A percentile compares a stretch with the other conserved stretches of the same genome.
Conservation (phyloP, 148 eudicot species). For the Suaeda aralocaspica region DNA sequence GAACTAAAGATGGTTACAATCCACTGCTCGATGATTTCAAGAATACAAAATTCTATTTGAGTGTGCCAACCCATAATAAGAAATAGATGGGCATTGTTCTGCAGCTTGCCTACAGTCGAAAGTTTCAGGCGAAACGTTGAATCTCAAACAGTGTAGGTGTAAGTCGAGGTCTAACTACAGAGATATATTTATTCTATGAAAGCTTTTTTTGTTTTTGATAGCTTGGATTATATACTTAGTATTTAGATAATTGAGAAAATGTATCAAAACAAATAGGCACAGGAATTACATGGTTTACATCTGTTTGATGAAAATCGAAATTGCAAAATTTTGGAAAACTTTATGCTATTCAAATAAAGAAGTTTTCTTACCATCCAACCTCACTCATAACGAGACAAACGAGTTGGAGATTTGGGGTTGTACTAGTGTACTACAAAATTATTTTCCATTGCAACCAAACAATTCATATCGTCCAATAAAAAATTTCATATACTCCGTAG, state of each 20-base stretch:
- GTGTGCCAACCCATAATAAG: constrained; percentile 91
- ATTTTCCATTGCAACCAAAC: neutral
- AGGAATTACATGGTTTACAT: neutral
- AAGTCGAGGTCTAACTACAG: too few relatives aligned
- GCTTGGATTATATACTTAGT: neutral
- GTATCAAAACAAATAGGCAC: neutral
- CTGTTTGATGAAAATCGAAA: neutral
- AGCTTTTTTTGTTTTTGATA: too few relatives aligned
- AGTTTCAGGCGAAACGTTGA: neutral
- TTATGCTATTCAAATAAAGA: neutral
- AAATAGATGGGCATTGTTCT: constrained; percentile 36
- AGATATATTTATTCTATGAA: too few relatives aligned
- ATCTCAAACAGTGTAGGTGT: neutral
- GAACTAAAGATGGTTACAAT: constrained; percentile 96
- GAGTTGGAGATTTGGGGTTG: neutral
- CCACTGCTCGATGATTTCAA: constrained; percentile 96
- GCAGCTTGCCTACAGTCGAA: neutral
- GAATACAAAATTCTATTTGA: constrained; percentile 86
- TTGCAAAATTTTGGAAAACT: neutral
- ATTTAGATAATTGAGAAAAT: neutral
- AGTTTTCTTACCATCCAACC: neutral
- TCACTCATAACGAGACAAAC: neutral
- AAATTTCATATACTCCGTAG: too few relatives aligned
- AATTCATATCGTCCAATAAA: too few relatives aligned
- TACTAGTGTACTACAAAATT: too few relatives aligned